phyloP scores from a whole-genome alignment of 2,329 filamentous ascomycete species.

The Zymoseptoria tritici region DNA sequence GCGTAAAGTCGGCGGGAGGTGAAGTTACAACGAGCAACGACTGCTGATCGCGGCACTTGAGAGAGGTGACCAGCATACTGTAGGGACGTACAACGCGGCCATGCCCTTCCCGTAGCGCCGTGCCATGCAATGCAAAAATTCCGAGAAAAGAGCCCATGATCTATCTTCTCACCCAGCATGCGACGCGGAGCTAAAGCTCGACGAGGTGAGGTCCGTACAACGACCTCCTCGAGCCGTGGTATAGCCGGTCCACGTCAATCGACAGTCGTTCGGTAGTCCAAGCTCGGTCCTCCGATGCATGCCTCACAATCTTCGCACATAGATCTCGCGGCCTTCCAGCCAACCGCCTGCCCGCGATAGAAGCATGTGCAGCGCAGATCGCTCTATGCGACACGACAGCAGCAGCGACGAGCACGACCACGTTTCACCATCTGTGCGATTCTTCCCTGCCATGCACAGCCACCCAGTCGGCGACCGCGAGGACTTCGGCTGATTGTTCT shows the following conservation, averaged over 20 bases:
- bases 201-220: not conserved
- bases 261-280: not conserved
- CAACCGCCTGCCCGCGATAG: not conserved
- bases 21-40: not conserved
- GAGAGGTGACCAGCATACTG: not conserved
- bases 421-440: not conserved
- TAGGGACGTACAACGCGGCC: not conserved
- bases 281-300: not conserved
- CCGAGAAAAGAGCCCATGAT: not conserved
- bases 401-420: not conserved
- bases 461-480: not conserved
- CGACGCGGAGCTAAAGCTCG: not conserved
- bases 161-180: not conserved
- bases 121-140: not conserved
- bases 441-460: not conserved
- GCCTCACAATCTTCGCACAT: not conserved
- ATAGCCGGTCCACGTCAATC: not conserved
- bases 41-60: not conserved
- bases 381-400: not conserved
- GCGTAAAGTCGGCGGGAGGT: not conserved
- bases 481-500: not conserved
- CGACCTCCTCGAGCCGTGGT: not conserved
- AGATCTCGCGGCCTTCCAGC: not conserved
- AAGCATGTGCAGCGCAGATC: not conserved
- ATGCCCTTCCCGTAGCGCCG: not conserved